These are phyloP conservation scores for Ogataea chonburiensis DNA, from an alignment of 805 yeast genomes.

Conservation along the genomic window DNA sequence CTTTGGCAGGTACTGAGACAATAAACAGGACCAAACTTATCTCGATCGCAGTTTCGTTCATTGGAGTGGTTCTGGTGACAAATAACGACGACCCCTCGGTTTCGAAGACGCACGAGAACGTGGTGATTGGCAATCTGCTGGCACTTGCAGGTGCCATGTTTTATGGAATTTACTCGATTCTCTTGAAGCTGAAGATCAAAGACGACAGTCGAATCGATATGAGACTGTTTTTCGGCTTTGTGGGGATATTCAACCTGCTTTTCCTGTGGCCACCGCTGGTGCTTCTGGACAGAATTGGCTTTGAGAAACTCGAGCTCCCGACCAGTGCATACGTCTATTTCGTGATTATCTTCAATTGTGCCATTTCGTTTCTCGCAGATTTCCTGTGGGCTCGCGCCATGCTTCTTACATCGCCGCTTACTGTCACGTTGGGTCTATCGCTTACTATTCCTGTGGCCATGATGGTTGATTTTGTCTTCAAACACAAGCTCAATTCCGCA, in stretches of 20 bases:
- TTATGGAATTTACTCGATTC: constrained; percentile 87
- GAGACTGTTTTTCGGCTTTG: constrained; percentile 90
- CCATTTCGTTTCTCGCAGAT: constrained; percentile 82
- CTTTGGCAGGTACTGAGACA: constrained; percentile 64
- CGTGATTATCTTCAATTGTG: constrained; percentile 62
- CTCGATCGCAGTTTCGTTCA: constrained; percentile 69
- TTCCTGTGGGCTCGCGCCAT: constrained; percentile 96
- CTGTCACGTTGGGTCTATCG: constrained; percentile 92
- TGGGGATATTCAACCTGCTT: constrained; percentile 77
- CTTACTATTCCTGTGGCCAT: constrained; percentile 93
- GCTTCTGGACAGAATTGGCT: constrained; percentile 57
- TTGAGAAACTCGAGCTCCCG: constrained; percentile 77
- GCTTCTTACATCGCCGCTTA: constrained; percentile 87
- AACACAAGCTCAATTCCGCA: constrained; percentile 57
- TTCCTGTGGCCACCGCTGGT: constrained; percentile 81
- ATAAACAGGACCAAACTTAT: constrained; percentile 62
- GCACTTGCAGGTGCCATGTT: constrained; percentile 86
- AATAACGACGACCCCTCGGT: constrained; percentile 53
- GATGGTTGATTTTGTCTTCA: constrained; percentile 81
- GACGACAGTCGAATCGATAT: constrained; percentile 79
- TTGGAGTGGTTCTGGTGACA: constrained; percentile 81
- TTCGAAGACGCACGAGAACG: constrained; percentile 17
- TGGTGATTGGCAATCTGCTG: constrained; percentile 67
- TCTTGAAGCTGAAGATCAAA: constrained; percentile 69
- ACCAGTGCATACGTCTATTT: constrained; percentile 46